Conservation (phyloP, 768 basidiomycete species). For the Naematelia aurantialba region DNA sequence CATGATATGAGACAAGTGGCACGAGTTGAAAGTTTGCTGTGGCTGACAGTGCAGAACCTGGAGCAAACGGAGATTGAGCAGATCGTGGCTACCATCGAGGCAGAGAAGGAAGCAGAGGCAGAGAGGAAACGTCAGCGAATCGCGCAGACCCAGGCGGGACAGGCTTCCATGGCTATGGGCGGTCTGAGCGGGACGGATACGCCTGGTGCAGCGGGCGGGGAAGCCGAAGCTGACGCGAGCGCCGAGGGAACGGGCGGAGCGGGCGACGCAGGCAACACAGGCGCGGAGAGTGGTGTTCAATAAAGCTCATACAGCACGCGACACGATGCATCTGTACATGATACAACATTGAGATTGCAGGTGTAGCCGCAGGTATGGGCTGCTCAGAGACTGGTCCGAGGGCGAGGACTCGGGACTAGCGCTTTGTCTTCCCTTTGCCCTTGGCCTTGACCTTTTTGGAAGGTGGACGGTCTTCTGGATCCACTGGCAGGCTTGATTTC, state of each 20-base stretch:
- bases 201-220: conserved; percentile 8
- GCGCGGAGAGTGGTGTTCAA: conserved; percentile 33
- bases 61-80: conserved; percentile 82
- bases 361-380: too few species aligned
- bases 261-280: conserved; percentile 1
- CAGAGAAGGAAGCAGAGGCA: conserved; percentile 96
- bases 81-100: conserved; percentile 88
- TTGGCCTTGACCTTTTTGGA: neutral
- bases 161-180: conserved; percentile 43
- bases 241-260: conserved; percentile 21
- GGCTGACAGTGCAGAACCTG: conserved; percentile 61
- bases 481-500: neutral
- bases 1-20: neutral
- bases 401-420: too few species aligned
- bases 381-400: too few species aligned
- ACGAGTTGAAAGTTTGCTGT: too few species aligned
- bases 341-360: neutral
- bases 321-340: neutral
- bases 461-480: neutral
- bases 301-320: conserved; percentile 6
- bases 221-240: conserved; percentile 9
- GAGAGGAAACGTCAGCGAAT: conserved; percentile 86
- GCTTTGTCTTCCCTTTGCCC: neutral
- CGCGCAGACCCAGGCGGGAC: conserved; percentile 64
- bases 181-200: conserved; percentile 14